A percentile compares a stretch with the other conserved stretches of the same genome.
Conservation (phyloP, 805 yeast species). For the Tetrapisispora phaffii region DNA sequence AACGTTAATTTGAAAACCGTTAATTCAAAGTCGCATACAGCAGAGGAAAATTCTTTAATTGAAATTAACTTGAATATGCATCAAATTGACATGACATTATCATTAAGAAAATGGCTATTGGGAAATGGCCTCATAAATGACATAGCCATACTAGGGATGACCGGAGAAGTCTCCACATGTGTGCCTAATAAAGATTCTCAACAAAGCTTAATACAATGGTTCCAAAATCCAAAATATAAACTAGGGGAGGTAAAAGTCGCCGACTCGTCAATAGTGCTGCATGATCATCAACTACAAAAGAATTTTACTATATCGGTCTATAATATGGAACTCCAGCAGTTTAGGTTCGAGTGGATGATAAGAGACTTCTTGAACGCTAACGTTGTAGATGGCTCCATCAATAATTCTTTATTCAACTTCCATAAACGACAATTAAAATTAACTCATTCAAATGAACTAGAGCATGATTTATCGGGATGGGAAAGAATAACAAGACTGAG, state of each 20-base stretch:
- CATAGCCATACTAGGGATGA: slow-evolving; percentile 67
- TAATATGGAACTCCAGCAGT: slow-evolving; percentile 52
- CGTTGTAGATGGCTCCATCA: slow-evolving; percentile 63
- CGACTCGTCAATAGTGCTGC: slow-evolving; percentile 23
- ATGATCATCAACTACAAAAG: slow-evolving; percentile 14
- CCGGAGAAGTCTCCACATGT: slow-evolving; percentile 50
- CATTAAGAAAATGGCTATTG: slow-evolving; percentile 76
- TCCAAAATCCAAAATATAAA: slow-evolving; percentile 32
- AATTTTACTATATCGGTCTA: slow-evolving; percentile 43
- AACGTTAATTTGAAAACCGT: slow-evolving; percentile 58
- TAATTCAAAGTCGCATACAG: background rate
- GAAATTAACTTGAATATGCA: slow-evolving; percentile 75
- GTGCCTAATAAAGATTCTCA: background rate
- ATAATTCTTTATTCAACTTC: slow-evolving; percentile 64
- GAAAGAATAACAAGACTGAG: slow-evolving; percentile 41
- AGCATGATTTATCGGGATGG: slow-evolving; percentile 35
- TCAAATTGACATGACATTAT: slow-evolving; percentile 66
- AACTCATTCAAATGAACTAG: slow-evolving; percentile 35
- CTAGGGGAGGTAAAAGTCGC: slow-evolving; percentile 34
- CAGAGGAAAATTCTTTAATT: slow-evolving; percentile 32
- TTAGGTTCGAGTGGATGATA: slow-evolving; percentile 48
- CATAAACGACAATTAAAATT: slow-evolving; percentile 60
- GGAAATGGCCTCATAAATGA: slow-evolving; percentile 78
- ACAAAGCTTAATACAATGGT: slow-evolving; percentile 9
- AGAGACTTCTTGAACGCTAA: slow-evolving; percentile 62